Evolutionary conservation across 768 basidiomycete species (phyloP), one percentile per base, ranked within the genome.

Genomic region (Mycena chlorophos): DNA sequence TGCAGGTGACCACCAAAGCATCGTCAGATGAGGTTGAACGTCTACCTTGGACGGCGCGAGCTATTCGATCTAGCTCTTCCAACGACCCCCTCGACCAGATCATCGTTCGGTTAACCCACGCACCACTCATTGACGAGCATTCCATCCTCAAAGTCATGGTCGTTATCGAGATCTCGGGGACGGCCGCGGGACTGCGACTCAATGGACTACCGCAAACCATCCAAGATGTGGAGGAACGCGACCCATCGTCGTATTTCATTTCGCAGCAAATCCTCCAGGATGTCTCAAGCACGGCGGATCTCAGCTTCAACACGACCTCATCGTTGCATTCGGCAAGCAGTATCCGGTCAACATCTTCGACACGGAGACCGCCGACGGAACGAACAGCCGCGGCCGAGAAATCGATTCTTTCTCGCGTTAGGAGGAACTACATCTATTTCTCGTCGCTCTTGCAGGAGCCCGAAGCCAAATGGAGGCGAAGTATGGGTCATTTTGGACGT

Each of bases 401-500:
- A 68, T 84, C 87, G 3, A 89, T 98, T n/a, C 66, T 90, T 16
- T 86, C 91, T 4, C 79, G 94, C 60, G 91, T 98, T 20, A 83
- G 87, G 65, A 80, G 97, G 56, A 96, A 91, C 69, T 99, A 99
- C 65, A 98, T 98, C 51, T 98, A 98, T 71, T 98, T 99, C 69
- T 95, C 95, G 1, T 97, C 95, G 0, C 75, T 99, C 46, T 72
- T 99, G 47, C 97, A 98, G 70, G 96, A 98, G 65, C 97, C 97
- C 0, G 94, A 98, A 70, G 93, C 94, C 3, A 99, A 99, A 70
- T 99, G 96, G 96, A 86, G 86, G 66, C 79, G 87, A 66, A 91
- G 90, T 92, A 70, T 64, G 87, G 74, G 61, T 37, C 54, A 50
- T 59, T 49, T 59, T n/a, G n/a, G n/a, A 47, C 20, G 29, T 29